A percentile compares a stretch with the other conserved stretches of the same genome.
Conservation (phyloP, 1,284 basidiomycete species). For the Rhodotorula sp. region DNA sequence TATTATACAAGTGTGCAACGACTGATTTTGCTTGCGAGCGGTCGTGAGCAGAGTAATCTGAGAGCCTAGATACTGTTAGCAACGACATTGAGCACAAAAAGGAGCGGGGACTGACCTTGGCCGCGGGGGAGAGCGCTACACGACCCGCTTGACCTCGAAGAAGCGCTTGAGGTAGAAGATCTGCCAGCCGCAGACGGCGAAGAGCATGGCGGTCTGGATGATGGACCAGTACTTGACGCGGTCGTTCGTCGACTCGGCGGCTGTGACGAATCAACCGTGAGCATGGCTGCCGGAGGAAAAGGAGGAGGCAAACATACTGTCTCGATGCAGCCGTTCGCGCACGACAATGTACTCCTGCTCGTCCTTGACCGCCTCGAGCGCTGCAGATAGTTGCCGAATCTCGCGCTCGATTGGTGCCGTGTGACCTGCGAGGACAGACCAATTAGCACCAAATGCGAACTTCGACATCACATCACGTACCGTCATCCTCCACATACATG, state of each 20-base stretch:
- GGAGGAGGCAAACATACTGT: constrained; percentile 57
- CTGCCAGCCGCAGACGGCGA: constrained; percentile 92
- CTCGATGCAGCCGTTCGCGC: constrained; percentile 85
- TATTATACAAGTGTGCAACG: too few species aligned
- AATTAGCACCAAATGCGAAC: too few species aligned
- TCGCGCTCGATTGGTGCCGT: constrained; percentile 95
- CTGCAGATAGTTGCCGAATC: constrained; percentile 82
- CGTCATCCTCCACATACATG: constrained; percentile 85
- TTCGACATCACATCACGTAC: constrained; percentile 50
- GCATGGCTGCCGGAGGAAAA: neutral
- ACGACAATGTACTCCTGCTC: constrained; percentile 99
- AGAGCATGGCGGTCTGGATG: constrained; percentile 79
- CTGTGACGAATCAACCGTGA: constrained; percentile 39
- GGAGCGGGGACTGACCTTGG: too few species aligned
- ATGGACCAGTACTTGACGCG: constrained; percentile 99
- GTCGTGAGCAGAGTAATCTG: neutral
- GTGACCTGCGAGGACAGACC: constrained; percentile 41
- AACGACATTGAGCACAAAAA: too few species aligned
- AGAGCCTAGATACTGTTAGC: neutral
- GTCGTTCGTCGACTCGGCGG: constrained; percentile 64
- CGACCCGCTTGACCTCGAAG: constrained; percentile 41
- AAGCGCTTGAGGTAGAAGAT: constrained; percentile 75
- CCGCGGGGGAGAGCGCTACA: neutral
- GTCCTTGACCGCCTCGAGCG: constrained; percentile 87
- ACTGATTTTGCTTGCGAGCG: neutral